These are phyloP conservation scores for Yamadazyma friedrichii DNA, from an alignment of 1,139 yeast species.

Conservation along the genomic window DNA sequence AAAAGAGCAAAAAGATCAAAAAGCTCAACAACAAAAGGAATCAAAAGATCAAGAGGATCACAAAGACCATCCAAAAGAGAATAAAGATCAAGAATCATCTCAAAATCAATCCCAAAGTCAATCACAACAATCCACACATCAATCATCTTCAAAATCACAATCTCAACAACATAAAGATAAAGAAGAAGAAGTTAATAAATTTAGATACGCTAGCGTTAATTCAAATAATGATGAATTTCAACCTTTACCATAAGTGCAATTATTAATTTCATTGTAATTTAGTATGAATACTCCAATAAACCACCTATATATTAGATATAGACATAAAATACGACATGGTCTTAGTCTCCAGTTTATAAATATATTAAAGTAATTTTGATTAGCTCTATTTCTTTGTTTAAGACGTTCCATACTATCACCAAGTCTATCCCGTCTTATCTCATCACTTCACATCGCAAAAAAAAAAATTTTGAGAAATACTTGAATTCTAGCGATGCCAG, in stretches of 20 bases:
- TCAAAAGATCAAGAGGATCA: not conserved
- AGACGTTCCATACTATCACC: no score
- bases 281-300: no score
- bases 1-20: constrained; percentile 3
- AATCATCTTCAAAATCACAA: constrained; percentile 21
- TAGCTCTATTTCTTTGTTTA: not conserved
- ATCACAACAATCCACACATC: constrained; percentile 22
- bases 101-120: constrained; percentile 28
- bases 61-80: not conserved
- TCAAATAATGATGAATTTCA: constrained; percentile 49
- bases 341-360: no score
- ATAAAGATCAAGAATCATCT: constrained; percentile 5
- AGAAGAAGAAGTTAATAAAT: constrained; percentile 39
- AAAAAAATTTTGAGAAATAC: not conserved
- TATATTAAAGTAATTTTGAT: not conserved
- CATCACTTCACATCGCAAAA: not conserved
- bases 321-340: no score
- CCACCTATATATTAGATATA: not conserved
- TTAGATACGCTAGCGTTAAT: constrained; percentile 48
- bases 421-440: not conserved
- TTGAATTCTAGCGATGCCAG: constrained; percentile 4
- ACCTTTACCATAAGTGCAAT: constrained; percentile 17
- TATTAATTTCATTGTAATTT: no score
- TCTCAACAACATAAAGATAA: constrained; percentile 27
- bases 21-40: constrained; percentile 2